A percentile compares a stretch with the other conserved stretches of the same genome.
phyloP scores from a whole-genome alignment of 2,329 filamentous ascomycete genomes.

The Cryphonectria radicalis region DNA sequence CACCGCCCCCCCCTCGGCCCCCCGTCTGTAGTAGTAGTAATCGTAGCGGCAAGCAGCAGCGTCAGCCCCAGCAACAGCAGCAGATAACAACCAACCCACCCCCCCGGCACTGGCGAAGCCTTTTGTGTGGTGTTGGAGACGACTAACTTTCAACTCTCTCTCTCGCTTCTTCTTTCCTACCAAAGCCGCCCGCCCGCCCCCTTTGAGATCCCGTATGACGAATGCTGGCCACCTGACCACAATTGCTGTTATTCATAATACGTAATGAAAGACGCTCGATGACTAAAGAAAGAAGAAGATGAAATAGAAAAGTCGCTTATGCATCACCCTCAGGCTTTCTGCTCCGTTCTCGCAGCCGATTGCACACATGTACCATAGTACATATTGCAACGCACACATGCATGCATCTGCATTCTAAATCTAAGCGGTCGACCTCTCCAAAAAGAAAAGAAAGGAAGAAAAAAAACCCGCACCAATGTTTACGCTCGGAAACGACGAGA shows the following conservation, averaged over 20 bases:
- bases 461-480: not conserved
- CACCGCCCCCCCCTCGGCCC: not conserved
- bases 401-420: conserved; percentile 1
- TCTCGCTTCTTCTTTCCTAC: not conserved
- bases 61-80: too few species aligned
- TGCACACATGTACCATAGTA: not conserved
- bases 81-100: too few species aligned
- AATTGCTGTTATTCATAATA: conserved; percentile 18
- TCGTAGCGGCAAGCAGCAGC: not conserved
- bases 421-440: not conserved
- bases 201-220: not conserved
- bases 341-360: not conserved
- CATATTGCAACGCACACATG: not conserved
- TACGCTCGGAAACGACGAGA: not conserved
- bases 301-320: not conserved
- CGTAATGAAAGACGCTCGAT: conserved; percentile 19
- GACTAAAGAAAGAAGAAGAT: conserved; percentile 3
- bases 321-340: not conserved
- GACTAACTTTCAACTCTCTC: too few species aligned
- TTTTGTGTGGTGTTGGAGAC: too few species aligned
- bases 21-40: not conserved
- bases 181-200: not conserved
- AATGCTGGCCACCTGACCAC: conserved; percentile 21
- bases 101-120: too few species aligned
- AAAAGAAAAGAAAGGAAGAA: not conserved